phyloP scores from a whole-genome alignment of 2,329 filamentous ascomycete genomes.

The Nigrospora oryzae region DNA sequence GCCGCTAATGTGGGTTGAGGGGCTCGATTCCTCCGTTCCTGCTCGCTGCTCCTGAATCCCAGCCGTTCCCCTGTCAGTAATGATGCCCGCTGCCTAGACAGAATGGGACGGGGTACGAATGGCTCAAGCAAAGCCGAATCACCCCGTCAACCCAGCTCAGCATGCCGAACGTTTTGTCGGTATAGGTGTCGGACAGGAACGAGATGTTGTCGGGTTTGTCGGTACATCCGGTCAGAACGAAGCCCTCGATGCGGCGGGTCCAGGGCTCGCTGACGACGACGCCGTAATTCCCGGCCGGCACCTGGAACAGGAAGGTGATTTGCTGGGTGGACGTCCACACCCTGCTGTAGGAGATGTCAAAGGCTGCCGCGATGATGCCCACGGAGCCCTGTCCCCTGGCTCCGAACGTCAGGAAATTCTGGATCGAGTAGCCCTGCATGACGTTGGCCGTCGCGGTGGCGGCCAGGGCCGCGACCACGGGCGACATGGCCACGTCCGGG shows the following conservation, averaged over 20 bases:
- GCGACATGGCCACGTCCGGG: conserved; percentile 29
- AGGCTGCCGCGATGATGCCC: conserved; percentile 7
- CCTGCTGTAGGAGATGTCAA: conserved; percentile 14
- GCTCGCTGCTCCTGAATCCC: too few species aligned
- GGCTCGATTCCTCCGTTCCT: too few species aligned
- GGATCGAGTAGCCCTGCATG: conserved; percentile 22
- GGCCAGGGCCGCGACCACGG: conserved; percentile 20
- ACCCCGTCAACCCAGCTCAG: conserved; percentile 30
- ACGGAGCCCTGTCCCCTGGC: neutral
- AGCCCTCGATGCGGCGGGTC: conserved; percentile 23
- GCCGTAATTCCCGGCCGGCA: conserved; percentile 27
- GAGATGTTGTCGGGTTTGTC: conserved; percentile 14
- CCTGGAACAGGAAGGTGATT: conserved; percentile 19
- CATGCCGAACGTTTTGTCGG: conserved; percentile 18
- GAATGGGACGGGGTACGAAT: conserved; percentile 24
- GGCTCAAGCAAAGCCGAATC: conserved; percentile 26
- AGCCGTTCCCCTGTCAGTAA: too few species aligned
- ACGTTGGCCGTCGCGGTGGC: conserved; percentile 19
- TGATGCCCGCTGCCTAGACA: conserved; percentile 20
- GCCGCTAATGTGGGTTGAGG: too few species aligned
- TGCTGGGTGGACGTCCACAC: conserved; percentile 23
- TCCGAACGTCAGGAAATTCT: conserved; percentile 21
- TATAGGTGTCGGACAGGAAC: conserved; percentile 26
- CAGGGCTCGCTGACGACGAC: conserved; percentile 27
- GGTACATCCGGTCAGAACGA: conserved; percentile 23